These are phyloP conservation scores for Paraconiothyrium brasiliense DNA, from an alignment of 2,329 filamentous ascomycete species.

Conservation along the genomic window DNA sequence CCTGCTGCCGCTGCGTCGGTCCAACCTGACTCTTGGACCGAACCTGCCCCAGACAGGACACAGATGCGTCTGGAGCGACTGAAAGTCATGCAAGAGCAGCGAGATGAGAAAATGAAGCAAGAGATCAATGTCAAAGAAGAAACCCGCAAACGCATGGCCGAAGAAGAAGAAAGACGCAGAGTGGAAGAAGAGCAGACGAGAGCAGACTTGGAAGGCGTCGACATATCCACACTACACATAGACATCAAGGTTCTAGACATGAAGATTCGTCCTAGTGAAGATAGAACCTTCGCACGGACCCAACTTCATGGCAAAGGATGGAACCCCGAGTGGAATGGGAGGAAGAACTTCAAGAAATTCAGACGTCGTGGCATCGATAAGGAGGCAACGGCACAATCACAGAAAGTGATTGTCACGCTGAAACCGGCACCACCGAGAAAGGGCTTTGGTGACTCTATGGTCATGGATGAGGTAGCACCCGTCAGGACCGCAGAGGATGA, in stretches of 20 bases:
- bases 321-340: conserved; percentile 90
- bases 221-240: conserved; percentile 76
- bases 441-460: conserved; percentile 79
- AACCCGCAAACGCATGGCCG: conserved; percentile 60
- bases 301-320: conserved; percentile 70
- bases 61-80: conserved; percentile 51
- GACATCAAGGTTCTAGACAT: conserved; percentile 82
- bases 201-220: conserved; percentile 68
- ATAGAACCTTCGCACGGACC: conserved; percentile 33
- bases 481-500: conserved; percentile 28
- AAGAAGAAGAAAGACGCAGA: conserved; percentile 61
- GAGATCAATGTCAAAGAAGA: conserved; percentile 68
- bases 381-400: conserved; percentile 53
- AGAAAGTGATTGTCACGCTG: conserved; percentile 73
- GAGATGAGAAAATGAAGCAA: conserved; percentile 58
- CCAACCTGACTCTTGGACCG: conserved; percentile 42
- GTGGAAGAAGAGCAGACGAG: conserved; percentile 72
- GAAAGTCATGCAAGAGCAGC: conserved; percentile 45
- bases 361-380: conserved; percentile 53
- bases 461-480: conserved; percentile 62
- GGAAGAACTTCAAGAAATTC: conserved; percentile 97
- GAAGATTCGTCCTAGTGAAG: conserved; percentile 62
- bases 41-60: conserved; percentile 41
- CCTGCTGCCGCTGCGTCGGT: conserved; percentile 33
- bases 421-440: conserved; percentile 74